Percentiles rank a stretch among this genome's conserved stretches.
These are phyloP conservation scores for Quercus variabilis DNA, from an alignment of 306 rosid genomes.

Conservation along the genomic window DNA sequence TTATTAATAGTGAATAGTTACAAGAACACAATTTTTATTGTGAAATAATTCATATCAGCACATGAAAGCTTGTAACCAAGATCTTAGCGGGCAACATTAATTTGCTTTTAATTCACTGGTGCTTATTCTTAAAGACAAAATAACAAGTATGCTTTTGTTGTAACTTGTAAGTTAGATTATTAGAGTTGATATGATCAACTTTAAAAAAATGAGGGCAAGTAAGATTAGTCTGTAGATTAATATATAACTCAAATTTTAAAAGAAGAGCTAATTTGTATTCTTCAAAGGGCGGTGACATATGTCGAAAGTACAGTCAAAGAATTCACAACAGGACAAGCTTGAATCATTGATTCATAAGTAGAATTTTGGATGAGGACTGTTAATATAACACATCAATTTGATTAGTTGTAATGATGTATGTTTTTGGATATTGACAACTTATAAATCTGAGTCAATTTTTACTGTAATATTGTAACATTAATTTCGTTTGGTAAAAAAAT, in stretches of 20 bases:
- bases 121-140: no score
- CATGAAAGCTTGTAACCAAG: no score
- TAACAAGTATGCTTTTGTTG: no score
- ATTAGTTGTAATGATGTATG: background rate
- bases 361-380: background rate
- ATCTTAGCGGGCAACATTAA: no score
- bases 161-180: no score
- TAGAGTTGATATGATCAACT: no score
- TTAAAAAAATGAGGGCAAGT: background rate
- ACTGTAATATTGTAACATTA: no score
- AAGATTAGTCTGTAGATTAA: background rate
- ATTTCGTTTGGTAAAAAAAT: no score
- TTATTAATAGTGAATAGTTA: no score
- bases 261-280: background rate
- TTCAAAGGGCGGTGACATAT: background rate
- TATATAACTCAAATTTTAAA: background rate
- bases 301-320: background rate
- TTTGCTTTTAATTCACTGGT: no score
- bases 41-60: no score
- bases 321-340: constrained; percentile 1
- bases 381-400: background rate
- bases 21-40: no score
- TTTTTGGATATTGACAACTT: background rate
- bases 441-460: background rate
- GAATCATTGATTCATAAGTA: background rate